Evolutionary conservation across 2,329 filamentous ascomycete genomes (phyloP), one percentile per base, ranked within the genome.

Genomic region (Fusarium pseudocircinatum): DNA sequence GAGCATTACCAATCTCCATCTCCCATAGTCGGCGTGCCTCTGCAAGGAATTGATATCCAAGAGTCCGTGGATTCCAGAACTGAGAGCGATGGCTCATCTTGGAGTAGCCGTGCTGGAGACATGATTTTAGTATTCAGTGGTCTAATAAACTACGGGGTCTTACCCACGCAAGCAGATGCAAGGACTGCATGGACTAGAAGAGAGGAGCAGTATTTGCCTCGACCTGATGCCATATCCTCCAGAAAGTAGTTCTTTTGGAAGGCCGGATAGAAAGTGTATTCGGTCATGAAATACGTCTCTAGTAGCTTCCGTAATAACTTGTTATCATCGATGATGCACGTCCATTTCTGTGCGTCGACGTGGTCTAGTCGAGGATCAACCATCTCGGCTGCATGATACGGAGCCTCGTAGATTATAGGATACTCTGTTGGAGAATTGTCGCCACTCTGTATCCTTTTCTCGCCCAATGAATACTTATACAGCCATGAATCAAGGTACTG

Each of bases 171-270:
- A 36, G 59, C 59, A 2, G 50, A 61, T 57, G 59, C 65, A 18
- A 66, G 54, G 7, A 66, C 6, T 12, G 61, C 44, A 34, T 68
- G 46, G 7, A 68, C 65, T 3, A 68, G 1, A 14, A 68, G 40
- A 4, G 53, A 18, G 7, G 65, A 68, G 46, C 65, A 68, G n/a
- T 60, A 66, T 6, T 32, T 12, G 8, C 26, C 16, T 11, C 46
- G 15, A 4, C 46, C 53, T 6, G 10, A 6, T 37, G 42, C 47
- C 65, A 68, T 66, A 2, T 60, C 65, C 3, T 47, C 6, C 2
- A 66, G 60, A 7, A 68, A 68, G 0, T 50, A 66, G 34, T 68
- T 16, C 10, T 68, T 68, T 11, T 60, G 61, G 14, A 68, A 68
- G 1, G 40, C 61, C 3, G 44, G 37, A 16, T n/a, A 32, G n/a